These are phyloP conservation scores for Piper longum DNA, from an alignment of 164 flowering plant species.

Conservation along the genomic window DNA sequence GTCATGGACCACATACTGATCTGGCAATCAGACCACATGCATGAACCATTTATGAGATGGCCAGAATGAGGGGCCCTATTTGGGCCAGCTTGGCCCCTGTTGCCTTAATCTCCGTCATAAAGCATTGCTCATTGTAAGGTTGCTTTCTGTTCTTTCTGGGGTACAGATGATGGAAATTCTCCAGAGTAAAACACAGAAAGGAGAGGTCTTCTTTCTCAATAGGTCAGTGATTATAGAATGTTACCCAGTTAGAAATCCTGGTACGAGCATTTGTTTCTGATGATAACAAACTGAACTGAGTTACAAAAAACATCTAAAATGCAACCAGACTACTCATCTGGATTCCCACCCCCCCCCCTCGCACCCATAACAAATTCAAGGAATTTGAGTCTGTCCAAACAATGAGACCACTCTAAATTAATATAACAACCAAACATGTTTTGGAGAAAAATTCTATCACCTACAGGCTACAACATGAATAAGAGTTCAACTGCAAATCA, in stretches of 20 bases:
- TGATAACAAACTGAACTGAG: not conserved
- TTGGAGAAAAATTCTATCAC: not conserved
- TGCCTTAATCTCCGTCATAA: not conserved
- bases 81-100: not conserved
- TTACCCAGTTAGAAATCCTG: not conserved
- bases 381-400: not conserved
- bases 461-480: not conserved
- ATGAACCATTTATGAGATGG: not conserved
- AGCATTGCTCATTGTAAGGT: slow-evolving; percentile 3
- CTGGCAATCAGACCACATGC: slow-evolving; percentile 1
- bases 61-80: not conserved
- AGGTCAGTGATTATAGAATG: slow-evolving; percentile 2
- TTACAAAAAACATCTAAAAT: not conserved
- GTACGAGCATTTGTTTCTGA: not conserved
- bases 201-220: slow-evolving; percentile 3
- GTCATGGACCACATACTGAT: not conserved
- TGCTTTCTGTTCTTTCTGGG: slow-evolving; percentile 6
- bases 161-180: not conserved
- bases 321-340: not conserved
- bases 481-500: not conserved
- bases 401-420: not conserved
- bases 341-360: too few relatives aligned
- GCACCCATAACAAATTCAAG: not conserved
- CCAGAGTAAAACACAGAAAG: slow-evolving; percentile 2
- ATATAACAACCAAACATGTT: not conserved